Conservation (phyloP, 768 basidiomycete genomes). For the Crepidotus variabilis region DNA sequence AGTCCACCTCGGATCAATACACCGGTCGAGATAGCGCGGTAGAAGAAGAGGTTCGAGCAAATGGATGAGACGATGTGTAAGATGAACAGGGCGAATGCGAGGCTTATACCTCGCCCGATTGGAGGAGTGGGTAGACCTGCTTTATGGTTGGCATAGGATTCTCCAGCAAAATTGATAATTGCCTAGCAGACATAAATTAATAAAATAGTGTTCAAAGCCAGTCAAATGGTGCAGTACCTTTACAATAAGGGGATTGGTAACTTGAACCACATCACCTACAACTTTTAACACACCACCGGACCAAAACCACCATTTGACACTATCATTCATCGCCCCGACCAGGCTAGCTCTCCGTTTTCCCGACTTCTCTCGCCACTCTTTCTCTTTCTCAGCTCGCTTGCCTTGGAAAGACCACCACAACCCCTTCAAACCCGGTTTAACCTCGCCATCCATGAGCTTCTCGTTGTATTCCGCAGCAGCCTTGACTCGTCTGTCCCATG, state of each 20-base stretch:
- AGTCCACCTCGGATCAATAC: constrained; percentile 80
- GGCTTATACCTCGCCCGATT: constrained; percentile 60
- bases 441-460: constrained; percentile 59
- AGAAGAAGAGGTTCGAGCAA: constrained; percentile 81
- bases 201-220: not conserved
- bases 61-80: constrained; percentile 67
- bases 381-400: constrained; percentile 51
- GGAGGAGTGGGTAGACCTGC: constrained; percentile 33
- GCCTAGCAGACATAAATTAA: constrained; percentile 22
- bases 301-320: constrained; percentile 78
- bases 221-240: constrained; percentile 27
- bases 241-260: constrained; percentile 75
- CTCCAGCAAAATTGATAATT: constrained; percentile 64
- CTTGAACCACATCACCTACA: constrained; percentile 67
- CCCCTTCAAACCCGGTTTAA: constrained; percentile 49
- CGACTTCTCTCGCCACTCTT: constrained; percentile 56
- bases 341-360: constrained; percentile 65
- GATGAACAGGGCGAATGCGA: constrained; percentile 63
- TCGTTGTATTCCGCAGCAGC: constrained; percentile 69
- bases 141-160: constrained; percentile 50
- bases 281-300: constrained; percentile 53
- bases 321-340: constrained; percentile 68
- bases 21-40: constrained; percentile 66
- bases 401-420: constrained; percentile 61
- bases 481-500: constrained; percentile 55